Percentiles rank a stretch among this genome's conserved stretches.
These are phyloP conservation scores for Penicillium fuscoglaucum DNA, from an alignment of 2,329 filamentous ascomycete species.

Conservation along the genomic window DNA sequence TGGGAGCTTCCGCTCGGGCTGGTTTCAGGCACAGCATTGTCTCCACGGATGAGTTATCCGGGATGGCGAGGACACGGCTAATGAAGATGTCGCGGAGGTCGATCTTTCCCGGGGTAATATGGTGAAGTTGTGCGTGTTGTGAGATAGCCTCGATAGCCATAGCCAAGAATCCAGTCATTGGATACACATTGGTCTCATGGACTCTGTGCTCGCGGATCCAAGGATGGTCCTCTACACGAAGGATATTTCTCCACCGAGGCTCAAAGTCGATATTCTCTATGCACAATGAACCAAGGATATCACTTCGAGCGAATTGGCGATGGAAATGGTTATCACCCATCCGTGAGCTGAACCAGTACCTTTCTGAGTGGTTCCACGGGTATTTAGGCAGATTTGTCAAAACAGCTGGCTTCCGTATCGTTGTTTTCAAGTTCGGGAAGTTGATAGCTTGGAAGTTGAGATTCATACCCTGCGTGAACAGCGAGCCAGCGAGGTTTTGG, in stretches of 20 bases:
- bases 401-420: slow-evolving; percentile 13
- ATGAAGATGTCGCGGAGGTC: slow-evolving; percentile 25
- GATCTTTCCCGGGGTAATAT: slow-evolving; percentile 20
- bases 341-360: slow-evolving; percentile 23
- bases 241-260: slow-evolving; percentile 26
- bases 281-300: slow-evolving; percentile 21
- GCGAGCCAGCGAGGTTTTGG: slow-evolving; percentile 19
- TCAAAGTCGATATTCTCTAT: slow-evolving; percentile 25
- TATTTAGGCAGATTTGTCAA: slow-evolving; percentile 25
- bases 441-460: slow-evolving; percentile 24
- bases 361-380: slow-evolving; percentile 26
- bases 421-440: slow-evolving; percentile 15
- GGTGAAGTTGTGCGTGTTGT: slow-evolving; percentile 23
- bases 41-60: slow-evolving; percentile 21
- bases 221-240: slow-evolving; percentile 25
- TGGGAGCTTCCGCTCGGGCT: slow-evolving; percentile 14
- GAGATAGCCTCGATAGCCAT: slow-evolving; percentile 28
- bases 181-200: slow-evolving; percentile 24
- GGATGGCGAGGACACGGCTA: slow-evolving; percentile 21
- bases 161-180: slow-evolving; percentile 26
- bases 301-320: slow-evolving; percentile 18
- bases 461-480: slow-evolving; percentile 21
- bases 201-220: slow-evolving; percentile 26
- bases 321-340: slow-evolving; percentile 19
- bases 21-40: slow-evolving; percentile 23